These are phyloP conservation scores for Clavulina sp. DNA, from an alignment of 768 basidiomycete genomes.

Conservation along the genomic window DNA sequence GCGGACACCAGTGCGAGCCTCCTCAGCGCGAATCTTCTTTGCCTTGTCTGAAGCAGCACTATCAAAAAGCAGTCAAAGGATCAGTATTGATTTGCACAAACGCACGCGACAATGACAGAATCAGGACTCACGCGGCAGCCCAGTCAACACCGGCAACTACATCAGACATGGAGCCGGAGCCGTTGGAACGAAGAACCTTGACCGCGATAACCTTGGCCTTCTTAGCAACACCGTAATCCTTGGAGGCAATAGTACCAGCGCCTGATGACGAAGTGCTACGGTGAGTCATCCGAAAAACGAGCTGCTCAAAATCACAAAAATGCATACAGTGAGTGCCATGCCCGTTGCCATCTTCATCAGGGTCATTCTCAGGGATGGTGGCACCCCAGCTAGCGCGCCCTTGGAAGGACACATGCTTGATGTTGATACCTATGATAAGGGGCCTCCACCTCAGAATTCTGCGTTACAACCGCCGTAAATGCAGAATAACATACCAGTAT, in stretches of 20 bases:
- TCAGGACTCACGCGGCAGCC: constrained; percentile 29
- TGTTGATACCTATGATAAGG: constrained; percentile 58
- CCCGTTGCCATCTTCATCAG: constrained; percentile 84
- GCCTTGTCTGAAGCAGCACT: constrained; percentile 45
- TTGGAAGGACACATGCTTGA: constrained; percentile 69
- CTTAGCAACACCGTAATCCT: constrained; percentile 93
- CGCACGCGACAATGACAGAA: not conserved
- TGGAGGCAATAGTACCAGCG: constrained; percentile 89
- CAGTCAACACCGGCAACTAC: constrained; percentile 78
- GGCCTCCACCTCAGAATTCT: no score
- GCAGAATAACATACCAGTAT: constrained; percentile 16
- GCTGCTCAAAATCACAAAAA: not conserved
- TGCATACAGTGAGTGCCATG: constrained; percentile 40
- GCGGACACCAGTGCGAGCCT: constrained; percentile 23
- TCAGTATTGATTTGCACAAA: not conserved
- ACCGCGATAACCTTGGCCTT: constrained; percentile 75
- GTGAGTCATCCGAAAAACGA: not conserved
- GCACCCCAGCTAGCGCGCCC: constrained; percentile 86
- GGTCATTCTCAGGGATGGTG: constrained; percentile 71
- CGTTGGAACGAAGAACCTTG: constrained; percentile 84
- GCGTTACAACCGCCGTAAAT: not conserved
- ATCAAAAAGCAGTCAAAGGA: constrained; percentile 18
- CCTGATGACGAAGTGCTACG: constrained; percentile 40
- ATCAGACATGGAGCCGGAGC: constrained; percentile 88
- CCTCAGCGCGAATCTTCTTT: constrained; percentile 45